These are phyloP conservation scores for Kodamaea jinghongensis DNA, from an alignment of 805 yeast species.

Conservation along the genomic window DNA sequence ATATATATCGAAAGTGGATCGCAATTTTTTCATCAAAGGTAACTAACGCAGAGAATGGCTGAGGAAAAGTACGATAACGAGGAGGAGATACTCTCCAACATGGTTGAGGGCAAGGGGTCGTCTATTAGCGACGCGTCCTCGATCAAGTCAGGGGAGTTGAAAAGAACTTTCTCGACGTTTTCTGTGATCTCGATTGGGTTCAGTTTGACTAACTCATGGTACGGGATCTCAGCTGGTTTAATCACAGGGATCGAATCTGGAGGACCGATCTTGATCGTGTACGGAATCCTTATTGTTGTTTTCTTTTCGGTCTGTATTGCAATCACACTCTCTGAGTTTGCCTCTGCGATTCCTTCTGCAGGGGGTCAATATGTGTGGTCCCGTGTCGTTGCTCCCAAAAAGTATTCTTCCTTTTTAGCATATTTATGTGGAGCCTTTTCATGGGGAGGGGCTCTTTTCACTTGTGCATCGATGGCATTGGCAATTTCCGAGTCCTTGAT, in stretches of 20 bases:
- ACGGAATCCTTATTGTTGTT: conserved; percentile 40
- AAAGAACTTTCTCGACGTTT: conserved; percentile 38
- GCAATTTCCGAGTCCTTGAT: conserved; percentile 33
- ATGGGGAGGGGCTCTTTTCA: conserved; percentile 44
- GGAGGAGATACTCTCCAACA: conserved; percentile 5
- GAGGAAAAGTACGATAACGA: conserved; percentile 4
- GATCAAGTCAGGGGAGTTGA: conserved; percentile 20
- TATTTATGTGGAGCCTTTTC: conserved; percentile 40
- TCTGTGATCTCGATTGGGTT: conserved; percentile 41
- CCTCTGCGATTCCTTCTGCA: conserved; percentile 40
- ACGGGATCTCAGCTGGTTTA: conserved; percentile 40
- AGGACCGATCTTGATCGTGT: conserved; percentile 40
- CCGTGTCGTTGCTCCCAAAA: conserved; percentile 36
- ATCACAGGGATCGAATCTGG: conserved; percentile 42
- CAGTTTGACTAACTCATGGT: conserved; percentile 44
- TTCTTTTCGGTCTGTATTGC: conserved; percentile 36
- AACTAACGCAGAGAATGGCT: conserved; percentile 3
- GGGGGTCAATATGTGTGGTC: conserved; percentile 47
- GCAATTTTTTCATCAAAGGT: background rate
- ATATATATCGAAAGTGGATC: background rate
- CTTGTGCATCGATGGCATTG: conserved; percentile 39
- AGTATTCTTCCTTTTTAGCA: conserved; percentile 36
- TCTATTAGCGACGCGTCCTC: conserved; percentile 1
- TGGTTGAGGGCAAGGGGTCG: conserved; percentile 2
- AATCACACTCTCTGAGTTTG: conserved; percentile 37